These are phyloP conservation scores for Dendrostoma leiphaemia DNA, from an alignment of 2,329 filamentous ascomycete genomes.

Conservation along the genomic window DNA sequence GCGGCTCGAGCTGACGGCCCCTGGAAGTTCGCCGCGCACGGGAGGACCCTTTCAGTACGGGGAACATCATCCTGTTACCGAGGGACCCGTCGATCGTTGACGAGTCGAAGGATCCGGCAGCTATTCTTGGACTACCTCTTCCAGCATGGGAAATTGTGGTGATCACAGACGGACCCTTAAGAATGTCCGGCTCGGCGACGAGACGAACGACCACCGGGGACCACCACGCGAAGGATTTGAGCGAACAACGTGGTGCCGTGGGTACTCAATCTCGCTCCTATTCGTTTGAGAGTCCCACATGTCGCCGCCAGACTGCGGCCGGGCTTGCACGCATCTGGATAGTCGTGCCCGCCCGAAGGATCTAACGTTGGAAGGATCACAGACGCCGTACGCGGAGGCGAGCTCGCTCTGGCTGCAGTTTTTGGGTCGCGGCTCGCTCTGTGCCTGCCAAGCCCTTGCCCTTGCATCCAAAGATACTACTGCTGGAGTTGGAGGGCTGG, in stretches of 20 bases:
- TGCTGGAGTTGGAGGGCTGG: background rate
- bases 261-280: background rate
- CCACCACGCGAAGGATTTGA: background rate
- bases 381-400: background rate
- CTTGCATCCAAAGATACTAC: background rate
- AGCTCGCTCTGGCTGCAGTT: background rate
- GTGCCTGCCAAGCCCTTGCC: background rate
- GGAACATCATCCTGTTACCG: background rate
- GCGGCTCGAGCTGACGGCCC: background rate
- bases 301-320: constrained; percentile 1
- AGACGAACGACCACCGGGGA: background rate
- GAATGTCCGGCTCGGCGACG: background rate
- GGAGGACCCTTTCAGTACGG: background rate
- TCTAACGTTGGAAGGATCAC: constrained; percentile 4
- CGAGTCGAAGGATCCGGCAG: background rate
- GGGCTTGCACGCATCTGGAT: constrained; percentile 6
- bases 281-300: constrained; percentile 1
- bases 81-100: background rate
- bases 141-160: background rate
- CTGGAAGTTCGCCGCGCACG: background rate
- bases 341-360: background rate
- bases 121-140: background rate
- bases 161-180: background rate
- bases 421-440: background rate
- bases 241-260: constrained; percentile 1